phyloP scores from a whole-genome alignment of 371 early-diverging fungal genomes.

The Mortierella sp. region DNA sequence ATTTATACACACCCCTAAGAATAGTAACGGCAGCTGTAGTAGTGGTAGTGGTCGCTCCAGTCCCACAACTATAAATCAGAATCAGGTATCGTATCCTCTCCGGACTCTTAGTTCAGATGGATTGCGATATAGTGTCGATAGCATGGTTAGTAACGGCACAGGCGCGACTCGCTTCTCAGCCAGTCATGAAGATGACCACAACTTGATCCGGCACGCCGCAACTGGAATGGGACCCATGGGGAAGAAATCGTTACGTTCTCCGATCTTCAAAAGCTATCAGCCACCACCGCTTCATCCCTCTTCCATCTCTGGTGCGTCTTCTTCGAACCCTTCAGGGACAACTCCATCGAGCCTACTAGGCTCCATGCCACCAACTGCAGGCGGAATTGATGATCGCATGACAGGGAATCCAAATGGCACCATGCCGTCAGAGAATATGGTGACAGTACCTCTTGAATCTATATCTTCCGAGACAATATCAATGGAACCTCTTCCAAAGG shows the following conservation, averaged over 20 bases:
- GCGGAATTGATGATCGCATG: background rate
- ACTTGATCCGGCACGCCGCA: constrained; percentile 7
- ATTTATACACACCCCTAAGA: constrained; percentile 3
- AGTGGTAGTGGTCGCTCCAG: constrained; percentile 6
- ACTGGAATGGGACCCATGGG: background rate
- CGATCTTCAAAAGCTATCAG: constrained; percentile 27
- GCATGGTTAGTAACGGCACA: constrained; percentile 42
- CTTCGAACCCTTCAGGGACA: constrained; percentile 1
- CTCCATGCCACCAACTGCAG: constrained; percentile 9
- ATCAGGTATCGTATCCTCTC: constrained; percentile 11
- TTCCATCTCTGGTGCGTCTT: constrained; percentile 5
- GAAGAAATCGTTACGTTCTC: constrained; percentile 21
- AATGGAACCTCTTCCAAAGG: constrained; percentile 24
- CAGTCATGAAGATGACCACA: constrained; percentile 31
- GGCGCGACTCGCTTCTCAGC: constrained; percentile 37
- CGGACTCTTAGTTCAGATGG: constrained; percentile 18
- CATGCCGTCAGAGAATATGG: constrained; percentile 8
- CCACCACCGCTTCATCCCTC: constrained; percentile 22
- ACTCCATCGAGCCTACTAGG: constrained; percentile 16
- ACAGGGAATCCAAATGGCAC: background rate
- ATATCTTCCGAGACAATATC: background rate
- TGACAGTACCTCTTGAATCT: constrained; percentile 28
- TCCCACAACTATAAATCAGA: background rate
- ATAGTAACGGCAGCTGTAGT: background rate
- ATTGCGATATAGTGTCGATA: constrained; percentile 39